Conservation (phyloP, 805 yeast species). For the Jamesozyma gamospora region DNA sequence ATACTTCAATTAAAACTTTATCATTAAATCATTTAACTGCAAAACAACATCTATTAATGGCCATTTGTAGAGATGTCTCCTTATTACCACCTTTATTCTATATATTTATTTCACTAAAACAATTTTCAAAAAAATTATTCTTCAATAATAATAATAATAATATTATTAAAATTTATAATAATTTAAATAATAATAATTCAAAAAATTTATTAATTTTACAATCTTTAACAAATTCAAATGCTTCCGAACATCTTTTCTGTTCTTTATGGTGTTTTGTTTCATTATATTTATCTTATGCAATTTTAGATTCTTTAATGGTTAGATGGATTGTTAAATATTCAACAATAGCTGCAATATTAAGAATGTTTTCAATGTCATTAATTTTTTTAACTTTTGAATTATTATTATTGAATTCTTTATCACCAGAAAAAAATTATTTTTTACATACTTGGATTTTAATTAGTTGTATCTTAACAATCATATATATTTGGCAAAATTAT, state of each 20-base stretch:
- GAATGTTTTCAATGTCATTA: conserved; percentile 77
- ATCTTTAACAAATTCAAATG: conserved; percentile 47
- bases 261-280: conserved; percentile 92
- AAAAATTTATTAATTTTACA: conserved; percentile 13
- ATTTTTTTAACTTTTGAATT: conserved; percentile 63
- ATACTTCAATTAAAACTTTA: conserved; percentile 39
- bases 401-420: conserved; percentile 53
- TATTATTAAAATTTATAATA: no score
- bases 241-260: conserved; percentile 71
- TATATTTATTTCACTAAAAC: conserved; percentile 33
- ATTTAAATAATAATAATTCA: conserved; percentile 3
- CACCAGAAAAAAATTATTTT: conserved; percentile 62
- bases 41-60: conserved; percentile 63
- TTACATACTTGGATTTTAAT: conserved; percentile 87
- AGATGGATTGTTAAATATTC: conserved; percentile 91
- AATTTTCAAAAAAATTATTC: not conserved
- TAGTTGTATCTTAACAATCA: conserved; percentile 71
- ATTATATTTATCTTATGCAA: conserved; percentile 72
- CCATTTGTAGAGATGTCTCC: conserved; percentile 71
- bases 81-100: conserved; percentile 58
- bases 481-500: conserved; percentile 78
- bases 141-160: not conserved
- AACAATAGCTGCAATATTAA: conserved; percentile 74
- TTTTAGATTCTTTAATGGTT: conserved; percentile 80
- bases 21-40: conserved; percentile 68